Evolutionary conservation across 2,329 filamentous ascomycete species (phyloP).

Genomic region (Neopestalotiopsis rosae): DNA sequence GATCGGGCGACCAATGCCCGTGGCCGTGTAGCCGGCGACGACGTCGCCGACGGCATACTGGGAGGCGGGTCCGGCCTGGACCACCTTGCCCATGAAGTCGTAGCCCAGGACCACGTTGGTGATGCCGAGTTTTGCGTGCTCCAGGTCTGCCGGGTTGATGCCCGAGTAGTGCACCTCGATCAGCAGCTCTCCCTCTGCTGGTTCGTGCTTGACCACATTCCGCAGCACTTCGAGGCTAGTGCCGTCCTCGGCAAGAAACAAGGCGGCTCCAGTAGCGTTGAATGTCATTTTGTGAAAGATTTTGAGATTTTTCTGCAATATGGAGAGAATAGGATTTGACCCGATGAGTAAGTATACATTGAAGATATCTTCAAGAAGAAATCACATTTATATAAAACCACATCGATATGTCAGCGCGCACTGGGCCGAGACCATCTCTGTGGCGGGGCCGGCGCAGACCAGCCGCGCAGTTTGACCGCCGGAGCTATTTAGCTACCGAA

Average conservation of each 20-base stretch:
- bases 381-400: neutral
- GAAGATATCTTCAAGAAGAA: too few relatives aligned
- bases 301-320: neutral
- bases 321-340: neutral
- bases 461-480: neutral
- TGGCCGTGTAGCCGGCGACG: slow-evolving; percentile 17
- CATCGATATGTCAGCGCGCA: neutral
- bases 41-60: slow-evolving; percentile 3
- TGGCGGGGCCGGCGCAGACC: neutral
- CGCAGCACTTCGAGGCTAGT: neutral
- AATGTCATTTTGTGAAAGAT: neutral
- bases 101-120: slow-evolving; percentile 20
- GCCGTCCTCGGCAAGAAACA: slow-evolving; percentile 7
- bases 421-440: neutral
- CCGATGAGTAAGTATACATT: neutral
- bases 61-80: slow-evolving; percentile 1
- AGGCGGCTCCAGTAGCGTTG: neutral
- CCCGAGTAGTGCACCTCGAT: slow-evolving; percentile 22
- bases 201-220: neutral
- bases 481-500: neutral
- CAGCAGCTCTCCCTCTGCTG: slow-evolving; percentile 16
- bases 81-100: slow-evolving; percentile 22
- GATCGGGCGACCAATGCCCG: slow-evolving; percentile 6
- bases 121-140: slow-evolving; percentile 20
- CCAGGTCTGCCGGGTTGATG: slow-evolving; percentile 22